phyloP scores from a whole-genome alignment of 257 asterid genomes.

The Marsdenia floribunda region DNA sequence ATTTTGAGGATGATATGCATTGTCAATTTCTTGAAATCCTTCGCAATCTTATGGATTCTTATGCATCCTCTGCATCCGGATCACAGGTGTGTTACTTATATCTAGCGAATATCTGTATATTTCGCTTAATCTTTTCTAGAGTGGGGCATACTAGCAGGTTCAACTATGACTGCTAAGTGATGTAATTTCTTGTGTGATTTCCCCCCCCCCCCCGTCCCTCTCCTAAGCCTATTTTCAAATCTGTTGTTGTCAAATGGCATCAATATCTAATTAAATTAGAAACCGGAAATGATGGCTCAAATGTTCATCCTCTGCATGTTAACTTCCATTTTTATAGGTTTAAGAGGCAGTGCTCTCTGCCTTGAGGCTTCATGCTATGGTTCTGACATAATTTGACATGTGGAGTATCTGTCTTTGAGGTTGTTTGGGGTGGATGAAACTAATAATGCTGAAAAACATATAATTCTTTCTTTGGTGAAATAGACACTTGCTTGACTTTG shows the following conservation, averaged over 20 bases:
- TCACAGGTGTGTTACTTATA: conserved; percentile 48
- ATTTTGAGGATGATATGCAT: conserved; percentile 93
- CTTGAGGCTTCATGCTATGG: background rate
- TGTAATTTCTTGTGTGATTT: background rate
- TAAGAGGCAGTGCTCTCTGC: background rate
- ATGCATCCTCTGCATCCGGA: conserved; percentile 44
- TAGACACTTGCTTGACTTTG: background rate
- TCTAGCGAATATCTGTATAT: background rate
- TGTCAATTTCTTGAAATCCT: conserved; percentile 94
- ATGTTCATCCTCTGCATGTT: background rate
- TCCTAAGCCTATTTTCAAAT: background rate
- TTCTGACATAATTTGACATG: too few species aligned
- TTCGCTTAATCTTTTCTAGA: background rate
- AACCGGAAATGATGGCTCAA: background rate
- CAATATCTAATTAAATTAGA: background rate
- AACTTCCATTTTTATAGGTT: background rate
- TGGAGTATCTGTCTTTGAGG: background rate
- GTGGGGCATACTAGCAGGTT: background rate
- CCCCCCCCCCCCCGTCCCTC: too few species aligned
- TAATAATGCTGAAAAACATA: background rate
- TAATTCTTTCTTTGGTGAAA: background rate
- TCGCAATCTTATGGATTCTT: conserved; percentile 87
- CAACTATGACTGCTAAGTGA: background rate
- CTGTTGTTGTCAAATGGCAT: background rate
- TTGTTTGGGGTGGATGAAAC: background rate